Evolutionary conservation across 2,329 filamentous ascomycete species (phyloP).

Genomic region (Apiospora phragmitis): DNA sequence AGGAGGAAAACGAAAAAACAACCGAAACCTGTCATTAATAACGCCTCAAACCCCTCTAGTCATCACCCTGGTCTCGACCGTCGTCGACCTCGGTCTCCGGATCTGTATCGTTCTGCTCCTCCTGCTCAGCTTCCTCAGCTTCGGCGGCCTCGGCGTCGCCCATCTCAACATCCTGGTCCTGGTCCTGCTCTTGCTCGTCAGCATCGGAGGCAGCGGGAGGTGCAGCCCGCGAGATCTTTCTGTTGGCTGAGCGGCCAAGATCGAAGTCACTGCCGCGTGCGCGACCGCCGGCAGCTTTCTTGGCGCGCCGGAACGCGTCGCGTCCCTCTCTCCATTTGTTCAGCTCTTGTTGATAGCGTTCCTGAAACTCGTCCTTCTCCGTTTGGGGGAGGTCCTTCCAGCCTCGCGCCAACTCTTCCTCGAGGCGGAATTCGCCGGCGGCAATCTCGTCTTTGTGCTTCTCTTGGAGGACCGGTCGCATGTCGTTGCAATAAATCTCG

Average conservation of each 20-base stretch:
- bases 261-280: constrained; percentile 28
- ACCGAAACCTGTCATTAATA: not conserved
- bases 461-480: constrained; percentile 43
- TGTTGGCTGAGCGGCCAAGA: not conserved
- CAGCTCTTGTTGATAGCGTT: constrained; percentile 41
- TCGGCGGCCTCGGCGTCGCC: constrained; percentile 17
- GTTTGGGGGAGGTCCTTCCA: constrained; percentile 55
- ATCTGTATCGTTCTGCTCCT: constrained; percentile 30
- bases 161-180: constrained; percentile 20
- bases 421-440: constrained; percentile 40
- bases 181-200: constrained; percentile 16
- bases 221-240: not conserved
- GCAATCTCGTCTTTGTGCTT: constrained; percentile 43
- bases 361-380: constrained; percentile 51
- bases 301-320: constrained; percentile 35
- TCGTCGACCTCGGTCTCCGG: constrained; percentile 37
- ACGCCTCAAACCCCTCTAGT: not conserved
- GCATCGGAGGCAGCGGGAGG: not conserved
- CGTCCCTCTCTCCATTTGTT: constrained; percentile 45
- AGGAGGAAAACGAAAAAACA: not conserved
- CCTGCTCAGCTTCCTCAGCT: constrained; percentile 18
- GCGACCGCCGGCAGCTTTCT: constrained; percentile 27
- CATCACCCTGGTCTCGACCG: constrained; percentile 14
- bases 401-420: constrained; percentile 54
- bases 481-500: constrained; percentile 56